Evolutionary conservation across 352 stramenopile species (phyloP).

Genomic region (Phytophthora sp.): DNA sequence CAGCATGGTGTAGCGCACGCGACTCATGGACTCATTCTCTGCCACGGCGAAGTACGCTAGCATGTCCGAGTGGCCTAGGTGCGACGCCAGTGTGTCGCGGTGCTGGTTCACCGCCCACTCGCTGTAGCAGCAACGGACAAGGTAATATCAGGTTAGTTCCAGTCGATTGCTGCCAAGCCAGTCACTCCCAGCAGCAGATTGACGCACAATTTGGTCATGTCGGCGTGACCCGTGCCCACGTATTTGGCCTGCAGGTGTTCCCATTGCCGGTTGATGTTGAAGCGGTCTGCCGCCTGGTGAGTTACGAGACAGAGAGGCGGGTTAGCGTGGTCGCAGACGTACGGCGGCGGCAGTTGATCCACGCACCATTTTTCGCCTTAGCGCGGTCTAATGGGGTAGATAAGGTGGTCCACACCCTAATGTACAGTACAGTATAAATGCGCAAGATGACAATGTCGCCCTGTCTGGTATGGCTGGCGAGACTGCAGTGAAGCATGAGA

Average conservation of each 20-base stretch:
- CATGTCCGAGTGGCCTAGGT: slow-evolving; percentile 98
- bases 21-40: slow-evolving; percentile 96
- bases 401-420: not conserved
- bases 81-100: slow-evolving; percentile 96
- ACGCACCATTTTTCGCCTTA: slow-evolving; percentile 30
- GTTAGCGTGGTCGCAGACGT: slow-evolving; percentile 6
- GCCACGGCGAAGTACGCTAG: slow-evolving; percentile 97
- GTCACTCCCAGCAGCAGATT: not conserved
- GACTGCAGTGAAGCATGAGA: slow-evolving; percentile 7
- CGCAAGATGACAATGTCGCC: too few species aligned
- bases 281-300: slow-evolving; percentile 80
- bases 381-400: not conserved
- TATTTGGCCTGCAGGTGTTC: slow-evolving; percentile 95
- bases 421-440: too few species aligned
- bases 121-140: slow-evolving; percentile 42
- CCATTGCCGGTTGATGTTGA: slow-evolving; percentile 94
- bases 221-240: slow-evolving; percentile 95
- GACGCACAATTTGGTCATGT: slow-evolving; percentile 97
- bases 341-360: slow-evolving; percentile 1
- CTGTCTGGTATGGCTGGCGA: slow-evolving; percentile 20
- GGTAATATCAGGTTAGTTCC: not conserved
- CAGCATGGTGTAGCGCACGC: slow-evolving; percentile 65
- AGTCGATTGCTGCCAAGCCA: too few species aligned
- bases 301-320: not conserved
- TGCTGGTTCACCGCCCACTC: slow-evolving; percentile 99